Evolutionary conservation across 352 stramenopile species (phyloP), one percentile per base, ranked within the genome.

Genomic region (Pythium plurisporium): DNA sequence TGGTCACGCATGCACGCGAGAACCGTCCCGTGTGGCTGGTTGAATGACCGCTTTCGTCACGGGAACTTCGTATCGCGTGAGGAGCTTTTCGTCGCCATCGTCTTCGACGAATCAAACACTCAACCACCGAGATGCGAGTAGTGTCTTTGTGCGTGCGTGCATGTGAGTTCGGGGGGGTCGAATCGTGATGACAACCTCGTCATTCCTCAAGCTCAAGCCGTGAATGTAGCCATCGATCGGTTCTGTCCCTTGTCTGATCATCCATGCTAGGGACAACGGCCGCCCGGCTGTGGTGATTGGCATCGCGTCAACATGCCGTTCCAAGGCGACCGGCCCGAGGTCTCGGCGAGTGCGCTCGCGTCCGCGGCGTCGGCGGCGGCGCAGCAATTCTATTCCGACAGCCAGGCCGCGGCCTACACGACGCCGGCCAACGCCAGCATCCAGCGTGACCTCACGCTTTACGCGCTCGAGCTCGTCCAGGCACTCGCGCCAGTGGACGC

Each of bases 341-440:
- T 76, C 46, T 68, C 72, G 9, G 67, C 67, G 25, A 70, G 62
- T 25, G 73, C 76, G 12, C 49, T 70, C 19, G 53, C 62, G 19
- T 70, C 69, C 23, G 59, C 68, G 20, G 59, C 69, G 31, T 83
- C 74, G 2, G 56, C 73, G 22, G 72, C 71, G 14, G 79, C 75
- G 1, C 67, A 70, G 9, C 42, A 69, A 41, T 92, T 88, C 66
- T 92, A 92, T 61, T 77, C 73, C 20, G 56, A 73, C 2, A 67
- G 64, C 31, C 78, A 90, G 62, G 86, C 79, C 1, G 67, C 30
- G n/a, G 64, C 51, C n/a, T 92, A 92, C 70, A 89, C 81, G 44
- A 86, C 82, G 33, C 60, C 64, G 11, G 69, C 77, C 38, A 92
- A 92, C 44, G 67, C 73, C 22, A 65, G 44, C 30, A 92, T 92